Evolutionary conservation across 441 rosid species (phyloP).

Genomic region (Gossypium trilobum): DNA sequence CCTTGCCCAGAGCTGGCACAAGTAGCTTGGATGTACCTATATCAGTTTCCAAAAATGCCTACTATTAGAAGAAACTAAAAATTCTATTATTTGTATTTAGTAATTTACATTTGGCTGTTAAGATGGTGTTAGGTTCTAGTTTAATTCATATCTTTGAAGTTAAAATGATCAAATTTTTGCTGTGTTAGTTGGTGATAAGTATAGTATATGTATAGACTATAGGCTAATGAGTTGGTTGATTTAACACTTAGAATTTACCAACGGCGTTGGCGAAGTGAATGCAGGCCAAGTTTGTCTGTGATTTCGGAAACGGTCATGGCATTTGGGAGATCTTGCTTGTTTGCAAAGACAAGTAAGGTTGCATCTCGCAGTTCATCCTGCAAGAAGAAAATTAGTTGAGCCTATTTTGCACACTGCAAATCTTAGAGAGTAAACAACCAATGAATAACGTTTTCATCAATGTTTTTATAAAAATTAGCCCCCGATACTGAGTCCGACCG

Average conservation of each 20-base stretch:
- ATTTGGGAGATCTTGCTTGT: slow-evolving; percentile 60
- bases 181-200: background rate
- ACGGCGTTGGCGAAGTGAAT: slow-evolving; percentile 49
- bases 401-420: background rate
- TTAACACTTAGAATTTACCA: slow-evolving; percentile 29
- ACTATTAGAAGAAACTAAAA: background rate
- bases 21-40: slow-evolving; percentile 49
- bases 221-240: background rate
- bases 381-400: background rate
- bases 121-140: background rate
- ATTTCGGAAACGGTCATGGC: slow-evolving; percentile 49
- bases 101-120: background rate
- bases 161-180: background rate
- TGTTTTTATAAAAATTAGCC: background rate
- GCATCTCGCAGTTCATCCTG: slow-evolving; percentile 47
- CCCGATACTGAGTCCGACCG: background rate
- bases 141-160: background rate
- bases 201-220: background rate
- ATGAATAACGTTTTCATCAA: background rate
- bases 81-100: background rate
- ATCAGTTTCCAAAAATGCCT: background rate
- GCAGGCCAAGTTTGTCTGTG: slow-evolving; percentile 54
- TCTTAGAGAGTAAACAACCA: background rate
- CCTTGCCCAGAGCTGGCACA: slow-evolving; percentile 57
- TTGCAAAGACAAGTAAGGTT: slow-evolving; percentile 46